Evolutionary conservation across 2,329 filamentous ascomycete genomes (phyloP).

Genomic region (Pseudogymnoascus sp.): DNA sequence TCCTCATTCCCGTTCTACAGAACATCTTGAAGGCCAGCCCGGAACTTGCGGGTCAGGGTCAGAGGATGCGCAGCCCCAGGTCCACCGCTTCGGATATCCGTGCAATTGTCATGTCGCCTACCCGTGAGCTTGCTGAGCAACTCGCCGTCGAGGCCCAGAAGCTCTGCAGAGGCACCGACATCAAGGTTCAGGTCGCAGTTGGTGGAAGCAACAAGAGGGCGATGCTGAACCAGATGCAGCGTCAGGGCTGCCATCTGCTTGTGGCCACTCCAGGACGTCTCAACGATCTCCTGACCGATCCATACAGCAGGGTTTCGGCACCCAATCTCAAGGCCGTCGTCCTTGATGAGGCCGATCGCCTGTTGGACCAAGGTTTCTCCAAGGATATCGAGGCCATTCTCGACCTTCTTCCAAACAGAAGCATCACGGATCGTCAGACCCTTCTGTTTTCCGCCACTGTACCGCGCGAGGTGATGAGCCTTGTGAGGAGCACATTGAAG

Average conservation of each 20-base stretch:
- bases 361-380: slow-evolving; percentile 88
- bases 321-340: slow-evolving; percentile 79
- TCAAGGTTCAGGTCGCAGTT: slow-evolving; percentile 67
- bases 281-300: slow-evolving; percentile 65
- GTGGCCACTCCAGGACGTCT: slow-evolving; percentile 87
- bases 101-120: slow-evolving; percentile 70
- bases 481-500: slow-evolving; percentile 71
- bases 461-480: slow-evolving; percentile 70
- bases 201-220: slow-evolving; percentile 73
- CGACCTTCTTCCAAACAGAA: slow-evolving; percentile 54
- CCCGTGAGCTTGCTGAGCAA: slow-evolving; percentile 74
- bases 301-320: slow-evolving; percentile 34
- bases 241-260: slow-evolving; percentile 80
- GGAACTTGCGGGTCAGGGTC: slow-evolving; percentile 44
- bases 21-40: slow-evolving; percentile 62
- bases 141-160: slow-evolving; percentile 68
- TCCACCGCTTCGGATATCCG: slow-evolving; percentile 55
- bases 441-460: slow-evolving; percentile 95
- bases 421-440: slow-evolving; percentile 70
- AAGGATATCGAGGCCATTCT: slow-evolving; percentile 59
- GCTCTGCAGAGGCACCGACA: slow-evolving; percentile 26
- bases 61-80: slow-evolving; percentile 23
- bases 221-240: slow-evolving; percentile 31
- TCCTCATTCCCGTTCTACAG: slow-evolving; percentile 80
- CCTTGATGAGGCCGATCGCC: slow-evolving; percentile 94